Evolutionary conservation across 225 moss, liverwort and hornwort genomes (phyloP).

Genomic region (Thuidium tamariscinum): DNA sequence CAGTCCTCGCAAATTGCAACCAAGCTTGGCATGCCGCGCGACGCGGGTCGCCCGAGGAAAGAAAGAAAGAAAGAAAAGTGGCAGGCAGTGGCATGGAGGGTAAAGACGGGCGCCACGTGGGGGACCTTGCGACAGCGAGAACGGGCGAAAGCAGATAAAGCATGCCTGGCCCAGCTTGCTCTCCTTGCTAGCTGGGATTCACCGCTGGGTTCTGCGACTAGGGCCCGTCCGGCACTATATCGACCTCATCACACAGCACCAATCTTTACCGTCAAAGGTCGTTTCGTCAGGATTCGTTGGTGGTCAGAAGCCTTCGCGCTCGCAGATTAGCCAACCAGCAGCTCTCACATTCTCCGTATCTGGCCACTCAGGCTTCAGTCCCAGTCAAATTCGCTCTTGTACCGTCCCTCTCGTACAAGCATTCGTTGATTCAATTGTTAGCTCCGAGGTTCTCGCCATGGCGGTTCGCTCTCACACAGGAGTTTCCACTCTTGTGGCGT

Average conservation of each 20-base stretch:
- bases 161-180: conserved; percentile 5
- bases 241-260: neutral
- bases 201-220: neutral
- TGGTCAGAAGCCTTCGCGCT: neutral
- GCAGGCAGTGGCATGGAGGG: neutral
- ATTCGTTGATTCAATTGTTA: neutral
- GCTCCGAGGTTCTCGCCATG: neutral
- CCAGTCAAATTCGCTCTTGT: neutral
- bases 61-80: neutral
- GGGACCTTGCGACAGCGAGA: neutral
- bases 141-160: neutral
- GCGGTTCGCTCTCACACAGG: neutral
- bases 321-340: neutral
- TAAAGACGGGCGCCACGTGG: neutral
- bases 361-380: neutral
- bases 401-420: neutral
- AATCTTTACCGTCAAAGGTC: neutral
- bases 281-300: neutral
- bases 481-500: neutral
- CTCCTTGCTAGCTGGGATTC: neutral
- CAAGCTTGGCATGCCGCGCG: neutral
- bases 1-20: neutral
- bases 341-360: neutral
- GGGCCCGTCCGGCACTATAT: neutral
- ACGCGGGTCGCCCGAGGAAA: neutral